Evolutionary conservation across 2,329 filamentous ascomycete species (phyloP).

Genomic region (Hypoxylon sp.): DNA sequence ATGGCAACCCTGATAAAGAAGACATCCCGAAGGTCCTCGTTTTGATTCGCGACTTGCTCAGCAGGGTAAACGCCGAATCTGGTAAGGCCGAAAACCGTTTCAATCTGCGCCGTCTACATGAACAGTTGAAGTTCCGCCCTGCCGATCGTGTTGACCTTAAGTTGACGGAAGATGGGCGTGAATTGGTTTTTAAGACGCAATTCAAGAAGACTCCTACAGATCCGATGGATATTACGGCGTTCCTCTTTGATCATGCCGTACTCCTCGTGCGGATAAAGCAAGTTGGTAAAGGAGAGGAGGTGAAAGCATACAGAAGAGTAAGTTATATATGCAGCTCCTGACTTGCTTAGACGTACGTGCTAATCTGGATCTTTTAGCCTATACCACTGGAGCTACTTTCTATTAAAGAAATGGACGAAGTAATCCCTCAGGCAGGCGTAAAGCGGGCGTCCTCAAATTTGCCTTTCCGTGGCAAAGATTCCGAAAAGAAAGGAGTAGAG

Average conservation of each 20-base stretch:
- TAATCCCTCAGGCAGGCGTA: constrained; percentile 81
- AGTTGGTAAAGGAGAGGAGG: constrained; percentile 91
- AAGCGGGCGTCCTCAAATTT: constrained; percentile 91
- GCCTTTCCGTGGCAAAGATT: constrained; percentile 56
- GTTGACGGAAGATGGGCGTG: constrained; percentile 89
- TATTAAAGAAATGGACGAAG: constrained; percentile 96
- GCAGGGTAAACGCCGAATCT: constrained; percentile 90
- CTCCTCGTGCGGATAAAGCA: constrained; percentile 90
- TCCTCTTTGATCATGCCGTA: constrained; percentile 95
- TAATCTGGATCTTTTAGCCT: constrained; percentile 60
- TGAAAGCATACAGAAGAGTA: constrained; percentile 87
- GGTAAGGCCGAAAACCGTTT: constrained; percentile 98
- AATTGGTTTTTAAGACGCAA: constrained; percentile 91
- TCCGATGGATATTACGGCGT: constrained; percentile 88
- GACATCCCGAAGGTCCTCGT: constrained; percentile 90
- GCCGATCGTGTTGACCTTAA: constrained; percentile 94
- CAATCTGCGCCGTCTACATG: constrained; percentile 90
- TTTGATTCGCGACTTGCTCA: constrained; percentile 86
- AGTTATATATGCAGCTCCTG: constrained; percentile 40
- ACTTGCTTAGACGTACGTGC: neutral
- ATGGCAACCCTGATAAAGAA: constrained; percentile 87
- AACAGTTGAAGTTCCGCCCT: constrained; percentile 88
- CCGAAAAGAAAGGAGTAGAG: constrained; percentile 70
- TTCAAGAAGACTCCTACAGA: constrained; percentile 94
- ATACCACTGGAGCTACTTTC: constrained; percentile 93